Evolutionary conservation across 371 early-diverging fungal species (phyloP).

Genomic region (Actinomucor elegans): DNA sequence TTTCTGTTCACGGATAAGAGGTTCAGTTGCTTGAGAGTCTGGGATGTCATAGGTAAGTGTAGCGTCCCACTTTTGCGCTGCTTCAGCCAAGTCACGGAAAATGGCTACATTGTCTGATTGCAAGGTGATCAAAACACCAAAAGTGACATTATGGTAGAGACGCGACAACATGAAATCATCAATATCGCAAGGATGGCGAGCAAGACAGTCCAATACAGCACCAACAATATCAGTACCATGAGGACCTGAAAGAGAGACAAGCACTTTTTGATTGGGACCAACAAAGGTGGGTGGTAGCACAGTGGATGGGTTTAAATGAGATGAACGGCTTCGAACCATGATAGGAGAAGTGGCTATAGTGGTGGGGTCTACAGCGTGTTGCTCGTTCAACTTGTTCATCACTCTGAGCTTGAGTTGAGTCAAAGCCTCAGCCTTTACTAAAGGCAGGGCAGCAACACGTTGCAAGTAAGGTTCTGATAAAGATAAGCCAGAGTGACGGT

Average conservation of each 20-base stretch:
- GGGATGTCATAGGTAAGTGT: slow-evolving; percentile 76
- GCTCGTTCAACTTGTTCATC: slow-evolving; percentile 51
- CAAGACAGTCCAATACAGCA: slow-evolving; percentile 71
- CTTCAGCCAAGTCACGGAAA: slow-evolving; percentile 72
- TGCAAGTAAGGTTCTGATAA: slow-evolving; percentile 74
- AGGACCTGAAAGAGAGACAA: slow-evolving; percentile 78
- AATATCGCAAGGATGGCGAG: slow-evolving; percentile 67
- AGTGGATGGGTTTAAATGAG: slow-evolving; percentile 19
- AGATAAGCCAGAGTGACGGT: slow-evolving; percentile 69
- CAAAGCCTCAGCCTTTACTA: slow-evolving; percentile 63
- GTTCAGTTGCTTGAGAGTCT: slow-evolving; percentile 67
- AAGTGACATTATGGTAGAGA: slow-evolving; percentile 85
- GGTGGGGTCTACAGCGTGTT: slow-evolving; percentile 14
- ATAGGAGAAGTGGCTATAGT: slow-evolving; percentile 21
- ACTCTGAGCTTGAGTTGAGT: slow-evolving; percentile 64
- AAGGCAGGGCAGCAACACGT: slow-evolving; percentile 61
- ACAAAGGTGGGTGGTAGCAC: slow-evolving; percentile 43
- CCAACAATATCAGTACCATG: slow-evolving; percentile 91
- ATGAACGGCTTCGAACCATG: slow-evolving; percentile 31
- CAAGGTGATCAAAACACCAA: slow-evolving; percentile 77
- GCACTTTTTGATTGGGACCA: slow-evolving; percentile 62
- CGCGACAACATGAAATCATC: slow-evolving; percentile 84
- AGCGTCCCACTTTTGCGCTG: slow-evolving; percentile 83
- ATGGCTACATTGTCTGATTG: slow-evolving; percentile 68
- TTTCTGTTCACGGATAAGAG: slow-evolving; percentile 30